Evolutionary conservation across 1,139 yeast species (phyloP).

Genomic region (Yamadazyma pseudoaaseri): DNA sequence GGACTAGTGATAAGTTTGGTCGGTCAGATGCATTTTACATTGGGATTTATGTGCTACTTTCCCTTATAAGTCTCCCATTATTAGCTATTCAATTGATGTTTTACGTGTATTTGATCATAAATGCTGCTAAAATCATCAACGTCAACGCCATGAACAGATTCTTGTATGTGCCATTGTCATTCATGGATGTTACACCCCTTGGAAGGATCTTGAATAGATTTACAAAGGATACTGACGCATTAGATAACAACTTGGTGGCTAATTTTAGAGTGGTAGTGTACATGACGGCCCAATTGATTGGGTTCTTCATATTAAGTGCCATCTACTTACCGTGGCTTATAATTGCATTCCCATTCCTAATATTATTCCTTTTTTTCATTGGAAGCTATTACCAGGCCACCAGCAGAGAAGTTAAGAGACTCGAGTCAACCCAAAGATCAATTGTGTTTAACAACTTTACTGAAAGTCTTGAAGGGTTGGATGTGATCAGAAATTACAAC

Average conservation of each 20-base stretch:
- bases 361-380: slow-evolving; percentile 22
- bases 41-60: slow-evolving; percentile 64
- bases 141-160: slow-evolving; percentile 56
- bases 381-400: slow-evolving; percentile 54
- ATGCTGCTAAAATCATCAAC: slow-evolving; percentile 41
- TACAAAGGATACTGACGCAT: slow-evolving; percentile 79
- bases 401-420: slow-evolving; percentile 40
- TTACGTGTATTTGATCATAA: slow-evolving; percentile 48
- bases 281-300: slow-evolving; percentile 51
- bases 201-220: slow-evolving; percentile 60
- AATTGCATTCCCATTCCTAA: slow-evolving; percentile 42
- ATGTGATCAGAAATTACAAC: slow-evolving; percentile 66
- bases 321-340: slow-evolving; percentile 67
- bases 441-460: slow-evolving; percentile 58
- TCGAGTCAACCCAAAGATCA: slow-evolving; percentile 35
- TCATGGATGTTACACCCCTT: slow-evolving; percentile 58
- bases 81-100: slow-evolving; percentile 45
- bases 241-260: slow-evolving; percentile 73
- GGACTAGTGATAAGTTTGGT: slow-evolving; percentile 64
- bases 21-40: slow-evolving; percentile 60
- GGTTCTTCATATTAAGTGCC: slow-evolving; percentile 65
- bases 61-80: slow-evolving; percentile 32
- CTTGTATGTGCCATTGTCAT: slow-evolving; percentile 65
- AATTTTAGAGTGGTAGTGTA: slow-evolving; percentile 47
- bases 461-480: slow-evolving; percentile 69